Evolutionary conservation across 768 basidiomycete species (phyloP).

Genomic region (Boletus speciosus): DNA sequence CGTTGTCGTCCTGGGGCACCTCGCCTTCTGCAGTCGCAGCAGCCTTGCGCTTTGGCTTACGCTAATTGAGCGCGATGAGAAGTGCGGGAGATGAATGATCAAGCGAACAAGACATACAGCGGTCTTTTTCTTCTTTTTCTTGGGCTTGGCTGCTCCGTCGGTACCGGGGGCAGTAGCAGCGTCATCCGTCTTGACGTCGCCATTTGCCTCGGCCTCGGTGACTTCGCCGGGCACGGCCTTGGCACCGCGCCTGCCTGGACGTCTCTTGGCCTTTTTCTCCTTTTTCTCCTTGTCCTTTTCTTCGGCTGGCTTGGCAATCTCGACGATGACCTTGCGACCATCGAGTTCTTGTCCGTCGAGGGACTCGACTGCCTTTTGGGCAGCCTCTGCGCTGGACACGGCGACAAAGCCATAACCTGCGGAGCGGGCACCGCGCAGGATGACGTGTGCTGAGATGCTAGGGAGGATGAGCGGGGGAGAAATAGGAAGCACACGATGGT

Average conservation of each 20-base stretch:
- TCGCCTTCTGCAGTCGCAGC: constrained; percentile 37
- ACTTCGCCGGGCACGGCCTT: constrained; percentile 88
- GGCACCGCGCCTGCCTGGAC: constrained; percentile 80
- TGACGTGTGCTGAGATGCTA: constrained; percentile 82
- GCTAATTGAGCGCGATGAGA: constrained; percentile 37
- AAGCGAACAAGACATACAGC: constrained; percentile 35
- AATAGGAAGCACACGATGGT: constrained; percentile 1
- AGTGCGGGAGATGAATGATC: not conserved
- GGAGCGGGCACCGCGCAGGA: constrained; percentile 79
- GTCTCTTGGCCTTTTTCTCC: constrained; percentile 75
- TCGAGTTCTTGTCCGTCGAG: constrained; percentile 90
- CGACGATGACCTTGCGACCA: constrained; percentile 83
- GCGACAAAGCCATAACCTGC: constrained; percentile 94
- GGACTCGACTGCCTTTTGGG: constrained; percentile 77
- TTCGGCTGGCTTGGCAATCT: constrained; percentile 88
- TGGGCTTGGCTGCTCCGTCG: constrained; percentile 60
- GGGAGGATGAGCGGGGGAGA: constrained; percentile 12
- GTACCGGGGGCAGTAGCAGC: constrained; percentile 46
- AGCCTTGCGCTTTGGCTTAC: constrained; percentile 45
- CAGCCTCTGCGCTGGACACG: constrained; percentile 74
- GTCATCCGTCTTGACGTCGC: constrained; percentile 62
- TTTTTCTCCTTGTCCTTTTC: constrained; percentile 79
- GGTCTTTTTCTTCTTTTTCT: constrained; percentile 79
- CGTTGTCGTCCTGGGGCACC: constrained; percentile 26
- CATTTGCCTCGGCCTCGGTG: constrained; percentile 85